Conservation (phyloP, 345 rosid species). For the Carallia brachiata region DNA sequence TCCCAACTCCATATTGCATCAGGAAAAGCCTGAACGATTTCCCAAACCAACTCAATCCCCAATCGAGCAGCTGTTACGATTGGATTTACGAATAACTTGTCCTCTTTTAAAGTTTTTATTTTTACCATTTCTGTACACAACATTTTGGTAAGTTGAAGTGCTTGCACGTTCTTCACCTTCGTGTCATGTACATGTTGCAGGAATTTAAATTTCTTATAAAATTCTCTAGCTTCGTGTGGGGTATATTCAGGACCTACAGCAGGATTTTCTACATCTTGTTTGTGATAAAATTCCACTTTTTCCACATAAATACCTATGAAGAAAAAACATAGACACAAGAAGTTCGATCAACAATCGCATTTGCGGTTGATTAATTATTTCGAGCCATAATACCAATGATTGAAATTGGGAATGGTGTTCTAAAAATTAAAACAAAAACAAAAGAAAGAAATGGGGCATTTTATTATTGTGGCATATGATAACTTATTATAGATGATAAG, state of each 20-base stretch:
- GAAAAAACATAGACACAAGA: too few species aligned
- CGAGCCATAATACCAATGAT: too few species aligned
- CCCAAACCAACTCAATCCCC: not conserved
- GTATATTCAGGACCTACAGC: not conserved
- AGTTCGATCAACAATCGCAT: too few species aligned
- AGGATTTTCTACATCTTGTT: not conserved
- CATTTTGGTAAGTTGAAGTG: not conserved
- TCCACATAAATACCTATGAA: not conserved
- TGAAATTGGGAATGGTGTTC: too few species aligned
- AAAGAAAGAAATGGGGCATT: too few species aligned
- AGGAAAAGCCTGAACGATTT: not conserved
- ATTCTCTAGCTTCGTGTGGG: not conserved
- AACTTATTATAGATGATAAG: too few species aligned
- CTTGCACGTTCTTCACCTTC: not conserved
- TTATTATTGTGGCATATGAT: too few species aligned
- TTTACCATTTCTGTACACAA: not conserved
- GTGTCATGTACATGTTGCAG: not conserved
- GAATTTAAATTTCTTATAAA: not conserved
- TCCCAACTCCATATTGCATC: not conserved
- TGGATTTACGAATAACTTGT: not conserved
- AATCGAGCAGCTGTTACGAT: not conserved
- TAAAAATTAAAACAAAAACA: too few species aligned
- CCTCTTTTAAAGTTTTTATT: not conserved
- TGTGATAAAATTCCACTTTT: not conserved
- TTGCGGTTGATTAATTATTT: too few species aligned